Base-by-base conservation (phyloP, 768 basidiomycete species). In the Coprinellus micaceus region DNA sequence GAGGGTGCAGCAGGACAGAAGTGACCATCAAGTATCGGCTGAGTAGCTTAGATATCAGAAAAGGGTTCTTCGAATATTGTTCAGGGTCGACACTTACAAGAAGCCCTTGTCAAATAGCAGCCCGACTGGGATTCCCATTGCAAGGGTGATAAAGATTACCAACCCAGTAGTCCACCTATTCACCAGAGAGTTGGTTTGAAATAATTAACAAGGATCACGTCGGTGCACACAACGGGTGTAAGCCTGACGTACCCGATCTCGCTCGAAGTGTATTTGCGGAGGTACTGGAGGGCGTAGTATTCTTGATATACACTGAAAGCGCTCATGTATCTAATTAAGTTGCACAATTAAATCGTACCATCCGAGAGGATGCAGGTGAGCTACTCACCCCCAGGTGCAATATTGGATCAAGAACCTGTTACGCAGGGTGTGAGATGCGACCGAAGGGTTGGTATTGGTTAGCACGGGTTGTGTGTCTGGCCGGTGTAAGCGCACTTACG, bases 31-130 rank as follows among this genome's bases (percentile, higher is more conserved):
- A n/a, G 15, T n/a, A 40, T 19, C 21, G 36, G 1, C 3, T 39
- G 13, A 36, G 5, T 39, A 36, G 37, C 7, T 22, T 37, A 22
- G 33, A 36, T 48, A 30, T 50, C 56, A 44, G 17, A 48, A 36
- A 29, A 57, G 28, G 9, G 48, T 48, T n/a, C n/a, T 24, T 57
- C 40, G 15, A 57, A 25, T 21, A 44, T 21, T 17, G 44, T 49
- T 19, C 56, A 48, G 47, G 13, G 13, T 4, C 44, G 44, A n/a
- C 13, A 64, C 77, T 61, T 58, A 77, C 77, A 77, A 80, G 57
- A 79, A 78, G 41, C 82, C 82, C 33, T 70, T 73, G 53, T 83
- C 82, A 61, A 83, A 81, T 9, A 76, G 55, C 36, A 69, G 66
- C 11, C 83, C 82, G 2, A 75, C 70, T 30, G 77, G 49, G 37